Percentiles rank a stretch among this genome's conserved stretches.
Evolutionary conservation across 495 filamentous ascomycete genomes (phyloP).

Genomic region (Durotheca rogersii): DNA sequence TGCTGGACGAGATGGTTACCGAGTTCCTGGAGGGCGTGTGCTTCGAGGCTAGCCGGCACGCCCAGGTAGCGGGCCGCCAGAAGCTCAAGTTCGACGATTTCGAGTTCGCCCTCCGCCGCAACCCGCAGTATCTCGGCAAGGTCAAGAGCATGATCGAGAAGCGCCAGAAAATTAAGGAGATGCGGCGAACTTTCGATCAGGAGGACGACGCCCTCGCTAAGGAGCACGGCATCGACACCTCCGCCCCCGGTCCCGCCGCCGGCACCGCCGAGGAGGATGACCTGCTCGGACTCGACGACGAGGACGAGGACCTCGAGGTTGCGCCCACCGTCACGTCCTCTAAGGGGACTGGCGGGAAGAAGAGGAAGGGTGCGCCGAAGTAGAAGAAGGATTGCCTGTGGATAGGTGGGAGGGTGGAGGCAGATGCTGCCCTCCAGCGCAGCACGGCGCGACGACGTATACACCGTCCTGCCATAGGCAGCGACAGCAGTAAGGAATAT

Average conservation of each 20-base stretch:
- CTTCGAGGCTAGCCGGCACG: slow-evolving; percentile 81
- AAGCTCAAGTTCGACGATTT: slow-evolving; percentile 99
- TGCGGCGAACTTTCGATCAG: slow-evolving; percentile 64
- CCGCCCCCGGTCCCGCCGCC: slow-evolving; percentile 3
- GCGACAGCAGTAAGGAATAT: slow-evolving; percentile 7
- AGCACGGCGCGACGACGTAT: background rate
- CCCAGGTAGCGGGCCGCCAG: slow-evolving; percentile 77
- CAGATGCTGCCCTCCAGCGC: background rate
- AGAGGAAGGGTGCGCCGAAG: slow-evolving; percentile 39
- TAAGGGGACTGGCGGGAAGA: slow-evolving; percentile 41
- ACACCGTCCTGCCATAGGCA: background rate
- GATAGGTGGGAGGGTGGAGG: too few relatives aligned
- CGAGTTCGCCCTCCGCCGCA: slow-evolving; percentile 84
- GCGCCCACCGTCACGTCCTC: slow-evolving; percentile 14
- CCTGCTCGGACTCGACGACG: slow-evolving; percentile 17
- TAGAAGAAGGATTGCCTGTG: too few relatives aligned
- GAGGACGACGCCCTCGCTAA: slow-evolving; percentile 44
- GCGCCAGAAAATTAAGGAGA: slow-evolving; percentile 74
- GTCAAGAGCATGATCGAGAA: slow-evolving; percentile 83
- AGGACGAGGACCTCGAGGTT: slow-evolving; percentile 26
- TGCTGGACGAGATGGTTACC: slow-evolving; percentile 91
- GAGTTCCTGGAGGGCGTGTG: slow-evolving; percentile 87
- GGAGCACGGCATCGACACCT: slow-evolving; percentile 20
- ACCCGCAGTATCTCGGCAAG: slow-evolving; percentile 82
- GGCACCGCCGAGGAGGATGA: slow-evolving; percentile 15